Evolutionary conservation across 768 basidiomycete species (phyloP), one percentile per base, ranked within the genome.

Genomic region (Thelephora ganbajun): DNA sequence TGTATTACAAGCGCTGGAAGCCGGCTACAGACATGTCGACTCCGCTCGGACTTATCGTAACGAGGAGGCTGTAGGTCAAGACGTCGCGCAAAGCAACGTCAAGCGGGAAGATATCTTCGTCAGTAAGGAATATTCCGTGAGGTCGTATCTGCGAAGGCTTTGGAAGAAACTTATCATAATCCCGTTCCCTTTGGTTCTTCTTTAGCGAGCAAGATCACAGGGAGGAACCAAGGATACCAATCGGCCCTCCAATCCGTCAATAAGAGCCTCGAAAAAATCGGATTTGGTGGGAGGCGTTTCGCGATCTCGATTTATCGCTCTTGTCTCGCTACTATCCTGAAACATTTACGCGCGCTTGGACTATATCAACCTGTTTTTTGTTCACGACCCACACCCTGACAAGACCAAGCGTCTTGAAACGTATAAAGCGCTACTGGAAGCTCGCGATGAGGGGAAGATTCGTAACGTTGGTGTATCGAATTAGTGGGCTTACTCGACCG

Each of bases 1-100:
- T 16, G 75, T 76, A 36, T 54, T 79, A 11, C 74, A 77, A 44
- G 83, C 84, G 1, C 63, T 87, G 55, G 66, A 69, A 50, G 71
- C 67, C 18, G 84, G 84, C 16, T 86, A 84, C 58, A 83, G 84
- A 48, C 86, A 84, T 49, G 64, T 87, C 37, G 86, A 88, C 59
- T 74, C 80, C 0, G 86, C 26, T 30, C 9, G 9, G 26, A 9
- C 26, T 30, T 30, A 9, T 30, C 26, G 26, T 9, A 9, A 30
- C 9, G 26, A 30, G 26, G 26, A 30, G 26, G 26, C 26, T 9
- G 26, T 30, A 9, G 26, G 76, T 1, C 67, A 72, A 23, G 80
- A 79, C 1, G 59, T 82, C 19, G 64, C 66, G 49, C 76, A 76
- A 47, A 77, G 73, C 43, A 75, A 72, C 2, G 47, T 87, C 9